These are phyloP conservation scores for Colletotrichum karsti DNA, from an alignment of 2,329 filamentous ascomycete genomes.

Conservation along the genomic window DNA sequence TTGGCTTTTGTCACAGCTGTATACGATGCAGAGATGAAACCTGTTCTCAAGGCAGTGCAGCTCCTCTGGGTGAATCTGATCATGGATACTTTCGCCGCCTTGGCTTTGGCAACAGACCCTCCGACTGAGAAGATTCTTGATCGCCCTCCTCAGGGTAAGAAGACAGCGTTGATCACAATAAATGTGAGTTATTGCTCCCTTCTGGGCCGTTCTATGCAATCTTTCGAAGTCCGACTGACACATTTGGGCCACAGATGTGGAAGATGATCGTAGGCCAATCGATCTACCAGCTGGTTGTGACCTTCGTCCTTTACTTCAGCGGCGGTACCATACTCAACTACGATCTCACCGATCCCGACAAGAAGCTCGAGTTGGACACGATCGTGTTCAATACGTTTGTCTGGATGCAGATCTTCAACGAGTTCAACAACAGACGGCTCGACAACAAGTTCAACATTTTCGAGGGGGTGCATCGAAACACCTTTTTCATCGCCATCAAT, in stretches of 20 bases:
- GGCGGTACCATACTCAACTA: conserved; percentile 13
- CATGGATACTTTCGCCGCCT: conserved; percentile 74
- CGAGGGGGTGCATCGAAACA: conserved; percentile 63
- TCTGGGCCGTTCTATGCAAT: too few species aligned
- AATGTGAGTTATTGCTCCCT: too few species aligned
- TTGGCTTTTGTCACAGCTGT: conserved; percentile 73
- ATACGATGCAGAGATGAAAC: conserved; percentile 59
- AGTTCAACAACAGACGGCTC: conserved; percentile 70
- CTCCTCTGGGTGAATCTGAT: conserved; percentile 76
- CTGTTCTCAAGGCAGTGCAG: conserved; percentile 72
- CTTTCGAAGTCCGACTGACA: too few species aligned
- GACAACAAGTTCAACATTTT: conserved; percentile 71
- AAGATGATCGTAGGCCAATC: conserved; percentile 72
- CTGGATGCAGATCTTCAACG: conserved; percentile 83
- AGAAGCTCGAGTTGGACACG: conserved; percentile 60
- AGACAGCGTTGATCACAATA: conserved; percentile 75
- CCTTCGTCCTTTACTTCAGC: conserved; percentile 44
- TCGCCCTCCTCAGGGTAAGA: conserved; percentile 65
- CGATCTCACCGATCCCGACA: not conserved
- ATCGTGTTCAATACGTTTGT: conserved; percentile 88
- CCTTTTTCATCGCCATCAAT: conserved; percentile 66
- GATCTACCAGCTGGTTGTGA: conserved; percentile 67
- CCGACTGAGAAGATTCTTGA: conserved; percentile 66
- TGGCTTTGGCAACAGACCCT: conserved; percentile 71
- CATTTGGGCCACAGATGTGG: too few species aligned